Evolutionary conservation across 192 early-diverging fungal genomes (phyloP).

Genomic region (Coemansia sp.): DNA sequence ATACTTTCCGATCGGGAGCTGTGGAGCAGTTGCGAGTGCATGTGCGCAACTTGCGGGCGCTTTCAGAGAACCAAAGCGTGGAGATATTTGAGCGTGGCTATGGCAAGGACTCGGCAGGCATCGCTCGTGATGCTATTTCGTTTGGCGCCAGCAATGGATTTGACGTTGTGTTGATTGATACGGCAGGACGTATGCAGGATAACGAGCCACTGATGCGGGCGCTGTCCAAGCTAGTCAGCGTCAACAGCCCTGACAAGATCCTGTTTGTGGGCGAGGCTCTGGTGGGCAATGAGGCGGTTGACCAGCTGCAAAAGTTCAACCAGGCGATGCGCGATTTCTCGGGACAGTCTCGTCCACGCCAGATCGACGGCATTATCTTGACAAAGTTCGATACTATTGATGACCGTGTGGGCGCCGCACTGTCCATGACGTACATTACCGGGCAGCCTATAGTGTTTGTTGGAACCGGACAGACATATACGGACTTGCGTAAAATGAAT

Average conservation of each 20-base stretch:
- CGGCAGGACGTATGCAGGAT: slow-evolving; percentile 97
- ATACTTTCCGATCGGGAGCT: slow-evolving; percentile 94
- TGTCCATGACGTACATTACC: slow-evolving; percentile 95
- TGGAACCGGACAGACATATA: slow-evolving; percentile 96
- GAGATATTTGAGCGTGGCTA: slow-evolving; percentile 95
- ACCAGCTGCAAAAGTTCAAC: slow-evolving; percentile 96
- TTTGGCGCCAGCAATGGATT: slow-evolving; percentile 71
- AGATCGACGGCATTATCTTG: slow-evolving; percentile 94
- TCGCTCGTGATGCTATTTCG: slow-evolving; percentile 89
- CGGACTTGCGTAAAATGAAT: slow-evolving; percentile 86
- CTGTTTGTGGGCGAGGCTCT: slow-evolving; percentile 97
- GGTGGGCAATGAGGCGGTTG: slow-evolving; percentile 95
- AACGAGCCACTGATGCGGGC: slow-evolving; percentile 98
- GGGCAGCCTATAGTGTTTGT: slow-evolving; percentile 95
- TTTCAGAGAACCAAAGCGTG: slow-evolving; percentile 65
- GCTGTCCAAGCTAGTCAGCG: slow-evolving; percentile 86
- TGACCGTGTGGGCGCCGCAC: slow-evolving; percentile 93
- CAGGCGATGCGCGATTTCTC: slow-evolving; percentile 88
- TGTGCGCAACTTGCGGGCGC: slow-evolving; percentile 78
- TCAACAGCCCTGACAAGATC: slow-evolving; percentile 93
- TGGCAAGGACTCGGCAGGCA: slow-evolving; percentile 93
- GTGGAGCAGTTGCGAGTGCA: slow-evolving; percentile 95
- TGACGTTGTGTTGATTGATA: slow-evolving; percentile 94
- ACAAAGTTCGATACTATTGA: slow-evolving; percentile 97
- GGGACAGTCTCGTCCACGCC: slow-evolving; percentile 70